These are phyloP conservation scores for Podaxis carcinomalis DNA, from an alignment of 768 basidiomycete genomes.

Conservation along the genomic window DNA sequence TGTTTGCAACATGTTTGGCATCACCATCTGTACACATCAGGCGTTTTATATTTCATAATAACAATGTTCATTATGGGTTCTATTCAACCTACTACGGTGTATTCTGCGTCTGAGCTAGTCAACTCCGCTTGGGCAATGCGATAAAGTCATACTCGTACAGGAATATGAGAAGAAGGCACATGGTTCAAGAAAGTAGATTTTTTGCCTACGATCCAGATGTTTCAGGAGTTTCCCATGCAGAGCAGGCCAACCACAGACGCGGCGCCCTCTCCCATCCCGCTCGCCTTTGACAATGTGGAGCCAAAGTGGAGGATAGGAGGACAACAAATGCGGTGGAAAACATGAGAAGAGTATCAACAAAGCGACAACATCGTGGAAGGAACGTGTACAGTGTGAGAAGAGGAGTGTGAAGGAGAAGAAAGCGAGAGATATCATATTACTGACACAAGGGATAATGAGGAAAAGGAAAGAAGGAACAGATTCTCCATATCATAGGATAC, in stretches of 20 bases:
- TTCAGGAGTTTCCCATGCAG: slow-evolving; percentile 3
- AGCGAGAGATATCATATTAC: slow-evolving; percentile 8
- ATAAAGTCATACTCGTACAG: slow-evolving; percentile 7
- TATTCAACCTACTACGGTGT: background rate
- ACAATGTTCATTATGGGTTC: slow-evolving; percentile 1
- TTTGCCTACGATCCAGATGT: slow-evolving; percentile 5
- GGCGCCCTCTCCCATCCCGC: slow-evolving; percentile 72
- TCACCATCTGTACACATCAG: slow-evolving; percentile 10
- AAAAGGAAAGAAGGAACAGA: slow-evolving; percentile 17
- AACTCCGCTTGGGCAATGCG: slow-evolving; percentile 3
- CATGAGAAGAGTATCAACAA: slow-evolving; percentile 6
- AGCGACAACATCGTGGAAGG: slow-evolving; percentile 13
- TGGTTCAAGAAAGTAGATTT: background rate
- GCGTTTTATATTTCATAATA: background rate
- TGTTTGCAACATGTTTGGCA: slow-evolving; percentile 34
- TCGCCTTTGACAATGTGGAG: slow-evolving; percentile 45
- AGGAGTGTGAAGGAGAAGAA: slow-evolving; percentile 10
- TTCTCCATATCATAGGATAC: slow-evolving; percentile 6
- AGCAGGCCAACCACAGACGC: slow-evolving; percentile 28
- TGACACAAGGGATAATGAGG: slow-evolving; percentile 9
- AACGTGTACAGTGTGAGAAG: slow-evolving; percentile 14
- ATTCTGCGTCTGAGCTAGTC: slow-evolving; percentile 8
- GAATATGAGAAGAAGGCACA: background rate
- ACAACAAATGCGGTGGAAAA: slow-evolving; percentile 42
- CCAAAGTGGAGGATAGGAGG: slow-evolving; percentile 65